Evolutionary conservation across 441 rosid species (phyloP).

Genomic region (Omphalea diandra): DNA sequence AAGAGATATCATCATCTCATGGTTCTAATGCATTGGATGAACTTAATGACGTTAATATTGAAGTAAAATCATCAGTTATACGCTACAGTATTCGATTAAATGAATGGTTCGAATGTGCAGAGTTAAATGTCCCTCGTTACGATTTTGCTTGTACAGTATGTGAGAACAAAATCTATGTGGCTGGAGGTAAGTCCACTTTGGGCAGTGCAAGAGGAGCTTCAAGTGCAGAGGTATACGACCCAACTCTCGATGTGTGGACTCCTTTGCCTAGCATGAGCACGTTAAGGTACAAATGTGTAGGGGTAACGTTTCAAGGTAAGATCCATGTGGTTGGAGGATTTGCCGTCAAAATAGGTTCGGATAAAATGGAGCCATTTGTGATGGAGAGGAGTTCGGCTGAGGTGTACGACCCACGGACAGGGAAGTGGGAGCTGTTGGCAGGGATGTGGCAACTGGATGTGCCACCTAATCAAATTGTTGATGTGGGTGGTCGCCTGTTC

Average conservation of each 20-base stretch:
- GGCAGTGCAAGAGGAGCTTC: conserved; percentile 32
- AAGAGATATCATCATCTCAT: conserved; percentile 3
- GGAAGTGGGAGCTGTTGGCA: conserved; percentile 43
- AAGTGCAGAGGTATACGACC: conserved; percentile 42
- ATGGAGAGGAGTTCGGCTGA: conserved; percentile 54
- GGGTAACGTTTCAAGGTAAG: conserved; percentile 48
- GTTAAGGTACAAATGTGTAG: conserved; percentile 47
- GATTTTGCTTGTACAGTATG: conserved; percentile 42
- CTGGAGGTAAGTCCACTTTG: conserved; percentile 44
- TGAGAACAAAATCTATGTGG: conserved; percentile 41
- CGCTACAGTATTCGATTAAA: conserved; percentile 27
- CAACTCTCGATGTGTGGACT: conserved; percentile 34
- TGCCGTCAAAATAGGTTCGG: conserved; percentile 30
- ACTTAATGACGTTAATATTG: conserved; percentile 6
- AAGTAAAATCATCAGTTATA: conserved; percentile 27
- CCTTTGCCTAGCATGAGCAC: conserved; percentile 40
- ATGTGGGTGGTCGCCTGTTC: conserved; percentile 32
- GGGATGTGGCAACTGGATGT: conserved; percentile 62
- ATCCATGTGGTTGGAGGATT: conserved; percentile 50
- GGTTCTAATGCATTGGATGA: conserved; percentile 12
- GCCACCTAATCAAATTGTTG: conserved; percentile 58
- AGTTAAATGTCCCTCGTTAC: conserved; percentile 30
- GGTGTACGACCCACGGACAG: conserved; percentile 31
- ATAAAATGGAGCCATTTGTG: conserved; percentile 27
- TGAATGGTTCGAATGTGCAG: conserved; percentile 38